These are phyloP conservation scores for Theobroma grandiflorum DNA, from an alignment of 441 rosid genomes.

Conservation along the genomic window DNA sequence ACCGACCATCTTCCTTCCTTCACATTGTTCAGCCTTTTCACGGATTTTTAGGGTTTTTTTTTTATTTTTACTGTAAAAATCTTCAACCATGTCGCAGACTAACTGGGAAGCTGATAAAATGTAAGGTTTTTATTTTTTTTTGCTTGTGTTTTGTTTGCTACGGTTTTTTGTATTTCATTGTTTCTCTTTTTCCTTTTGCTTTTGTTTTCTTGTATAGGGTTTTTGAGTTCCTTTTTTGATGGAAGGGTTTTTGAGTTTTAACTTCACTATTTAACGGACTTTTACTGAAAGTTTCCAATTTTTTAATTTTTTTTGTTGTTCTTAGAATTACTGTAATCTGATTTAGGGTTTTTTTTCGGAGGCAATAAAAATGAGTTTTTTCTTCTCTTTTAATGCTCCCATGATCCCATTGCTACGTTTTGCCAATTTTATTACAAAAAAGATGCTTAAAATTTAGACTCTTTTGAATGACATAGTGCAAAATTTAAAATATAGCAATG, in stretches of 20 bases:
- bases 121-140: constrained; percentile 27
- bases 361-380: not conserved
- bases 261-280: not conserved
- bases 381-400: not conserved
- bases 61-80: not conserved
- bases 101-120: constrained; percentile 99
- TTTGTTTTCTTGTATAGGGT: not conserved
- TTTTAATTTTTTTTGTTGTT: not conserved
- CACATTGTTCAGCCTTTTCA: not conserved
- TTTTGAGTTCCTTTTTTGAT: not conserved
- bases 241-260: constrained; percentile 5
- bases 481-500: not conserved
- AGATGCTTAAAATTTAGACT: not conserved
- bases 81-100: constrained; percentile 66
- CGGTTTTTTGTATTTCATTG: not conserved
- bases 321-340: not conserved
- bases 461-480: not conserved
- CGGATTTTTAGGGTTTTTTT: not conserved
- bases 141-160: not conserved
- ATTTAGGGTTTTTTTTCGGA: constrained; percentile 9
- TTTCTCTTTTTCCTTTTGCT: not conserved
- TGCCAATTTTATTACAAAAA: not conserved
- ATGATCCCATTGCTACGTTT: not conserved
- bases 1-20: not conserved
- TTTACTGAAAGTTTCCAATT: constrained; percentile 4